Conservation (phyloP, 2,329 filamentous ascomycete species). For the Chrysosporium keratinophilum region DNA sequence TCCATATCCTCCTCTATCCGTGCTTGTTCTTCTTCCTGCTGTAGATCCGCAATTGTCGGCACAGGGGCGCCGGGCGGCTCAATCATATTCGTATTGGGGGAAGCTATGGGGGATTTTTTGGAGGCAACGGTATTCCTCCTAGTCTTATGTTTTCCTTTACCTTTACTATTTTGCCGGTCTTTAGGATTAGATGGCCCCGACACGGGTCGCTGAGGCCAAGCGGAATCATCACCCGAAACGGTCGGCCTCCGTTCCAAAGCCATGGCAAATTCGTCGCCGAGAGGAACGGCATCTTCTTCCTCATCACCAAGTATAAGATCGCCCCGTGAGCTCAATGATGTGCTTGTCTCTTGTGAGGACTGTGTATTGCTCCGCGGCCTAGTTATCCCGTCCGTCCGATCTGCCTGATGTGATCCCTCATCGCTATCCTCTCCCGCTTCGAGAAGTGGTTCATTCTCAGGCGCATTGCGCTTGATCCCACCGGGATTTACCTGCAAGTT, state of each 20-base stretch:
- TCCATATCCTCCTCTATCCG: conserved; percentile 47
- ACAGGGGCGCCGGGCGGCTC: conserved; percentile 24
- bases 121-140: conserved; percentile 20
- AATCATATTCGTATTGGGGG: conserved; percentile 22
- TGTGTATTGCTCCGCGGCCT: conserved; percentile 63
- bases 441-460: conserved; percentile 59
- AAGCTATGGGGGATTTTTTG: conserved; percentile 22
- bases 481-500: conserved; percentile 81
- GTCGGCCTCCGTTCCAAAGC: conserved; percentile 62
- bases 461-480: conserved; percentile 36
- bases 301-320: conserved; percentile 89
- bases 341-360: conserved; percentile 69
- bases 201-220: conserved; percentile 31
- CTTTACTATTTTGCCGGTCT: conserved; percentile 29
- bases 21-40: conserved; percentile 47
- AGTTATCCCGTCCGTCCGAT: conserved; percentile 26
- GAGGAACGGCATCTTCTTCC: conserved; percentile 82
- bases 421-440: conserved; percentile 46
- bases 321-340: conserved; percentile 75
- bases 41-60: conserved; percentile 45
- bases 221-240: conserved; percentile 53
- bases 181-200: conserved; percentile 41
- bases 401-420: conserved; percentile 19
- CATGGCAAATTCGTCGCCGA: conserved; percentile 87
- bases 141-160: conserved; percentile 25